Base-by-base conservation (phyloP, 768 basidiomycete species). In the Boletus reticulatus region DNA sequence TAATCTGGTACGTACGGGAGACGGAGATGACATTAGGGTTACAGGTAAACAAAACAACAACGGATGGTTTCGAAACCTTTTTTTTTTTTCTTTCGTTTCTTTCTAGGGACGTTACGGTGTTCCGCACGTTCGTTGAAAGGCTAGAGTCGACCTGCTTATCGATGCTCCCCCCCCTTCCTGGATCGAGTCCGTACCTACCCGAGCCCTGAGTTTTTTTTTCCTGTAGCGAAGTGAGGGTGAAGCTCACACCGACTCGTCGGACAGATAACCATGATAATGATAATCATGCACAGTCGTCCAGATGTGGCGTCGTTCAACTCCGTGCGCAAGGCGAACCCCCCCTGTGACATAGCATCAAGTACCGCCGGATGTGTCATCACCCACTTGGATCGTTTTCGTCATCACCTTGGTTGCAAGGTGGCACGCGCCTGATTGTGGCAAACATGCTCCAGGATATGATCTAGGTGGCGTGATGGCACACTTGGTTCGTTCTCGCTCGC, bases 171-270 rank as follows among this genome's bases (percentile, higher is more conserved):
- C 27, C 27, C 27, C 27, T 9, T 29, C 29, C 29, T 29, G 2
- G 29, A 29, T 29, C 8, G 29, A 37, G 47, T 22, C n/a, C 32
- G 50, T 32, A 12, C 24, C 10, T 50, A 53, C 51, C 50, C 60
- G 55, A 47, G 16, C 16, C 29, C 10, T 20, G 31, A 36, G 14
- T 32, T 42, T 4, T n/a, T 13, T n/a, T 13, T 20, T 19, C 29
- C 16, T 31, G 47, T 66, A 60, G 65, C 65, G 58, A 59, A 53
- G 53, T 65, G 66, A 52, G 66, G 31, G 56, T 46, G 9, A 56
- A 32, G 31, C 65, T 66, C 65, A 59, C 4, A 16, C 59, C 59
- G 56, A 39, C 37, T 10, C 14, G 17, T 19, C 53, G 46, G 53
- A 19, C 8, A 5, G 2, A 14, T 37, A 12, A 16, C 24, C 24